phyloP scores from a whole-genome alignment of 2,329 filamentous ascomycete genomes.

The Fusarium decemcellulare region DNA sequence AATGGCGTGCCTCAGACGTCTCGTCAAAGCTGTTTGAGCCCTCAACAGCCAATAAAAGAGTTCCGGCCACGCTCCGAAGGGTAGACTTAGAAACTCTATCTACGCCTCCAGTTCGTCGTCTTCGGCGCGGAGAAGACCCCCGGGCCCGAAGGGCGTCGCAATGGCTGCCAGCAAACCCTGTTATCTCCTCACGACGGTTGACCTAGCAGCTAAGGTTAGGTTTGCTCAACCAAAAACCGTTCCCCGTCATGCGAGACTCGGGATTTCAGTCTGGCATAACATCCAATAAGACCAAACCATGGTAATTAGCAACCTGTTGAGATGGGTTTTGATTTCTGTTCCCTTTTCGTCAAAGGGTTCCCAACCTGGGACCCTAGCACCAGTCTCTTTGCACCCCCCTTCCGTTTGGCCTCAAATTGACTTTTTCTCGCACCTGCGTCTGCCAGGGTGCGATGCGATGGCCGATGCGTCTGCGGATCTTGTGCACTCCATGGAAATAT shows the following conservation, averaged over 20 bases:
- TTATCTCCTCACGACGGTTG: conserved; percentile 5
- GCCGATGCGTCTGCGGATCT: conserved; percentile 7
- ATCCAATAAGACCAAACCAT: conserved; percentile 23
- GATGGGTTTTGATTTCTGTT: conserved; percentile 2
- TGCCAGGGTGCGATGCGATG: conserved; percentile 16
- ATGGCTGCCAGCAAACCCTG: conserved; percentile 22
- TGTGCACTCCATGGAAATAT: conserved; percentile 4
- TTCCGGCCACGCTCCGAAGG: conserved; percentile 29
- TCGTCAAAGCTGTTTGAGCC: background rate
- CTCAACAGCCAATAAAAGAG: conserved; percentile 18
- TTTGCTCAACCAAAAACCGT: conserved; percentile 16
- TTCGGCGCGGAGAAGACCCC: conserved; percentile 33
- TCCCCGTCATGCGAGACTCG: conserved; percentile 18
- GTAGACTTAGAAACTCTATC: conserved; percentile 32
- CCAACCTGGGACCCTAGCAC: conserved; percentile 1
- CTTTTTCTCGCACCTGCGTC: conserved; percentile 30
- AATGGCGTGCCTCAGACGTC: conserved; percentile 22
- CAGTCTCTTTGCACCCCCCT: conserved; percentile 25
- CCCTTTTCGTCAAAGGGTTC: background rate
- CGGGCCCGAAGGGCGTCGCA: conserved; percentile 30
- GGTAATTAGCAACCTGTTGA: conserved; percentile 22
- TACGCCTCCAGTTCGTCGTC: conserved; percentile 16
- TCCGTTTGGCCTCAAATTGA: conserved; percentile 33
- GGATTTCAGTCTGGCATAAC: conserved; percentile 8
- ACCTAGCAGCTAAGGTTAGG: background rate